These are phyloP conservation scores for Eucalyptus regnans DNA, from an alignment of 345 rosid genomes.

Conservation along the genomic window DNA sequence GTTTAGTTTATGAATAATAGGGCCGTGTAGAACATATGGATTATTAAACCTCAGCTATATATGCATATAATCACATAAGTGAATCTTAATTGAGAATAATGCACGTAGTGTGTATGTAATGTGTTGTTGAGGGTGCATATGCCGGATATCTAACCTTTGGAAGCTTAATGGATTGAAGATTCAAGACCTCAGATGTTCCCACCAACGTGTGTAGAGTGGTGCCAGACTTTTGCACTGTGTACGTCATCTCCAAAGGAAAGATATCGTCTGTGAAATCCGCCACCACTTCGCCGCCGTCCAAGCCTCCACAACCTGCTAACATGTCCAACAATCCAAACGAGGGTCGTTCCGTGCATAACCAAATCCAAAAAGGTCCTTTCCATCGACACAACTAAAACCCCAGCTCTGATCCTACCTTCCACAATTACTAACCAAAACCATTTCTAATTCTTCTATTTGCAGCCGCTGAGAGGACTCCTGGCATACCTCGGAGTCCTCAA, in stretches of 20 bases:
- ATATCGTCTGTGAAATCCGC: conserved; percentile 49
- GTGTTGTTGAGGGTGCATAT: neutral
- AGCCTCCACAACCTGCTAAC: neutral
- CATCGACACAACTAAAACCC: neutral
- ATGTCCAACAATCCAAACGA: neutral
- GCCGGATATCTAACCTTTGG: neutral
- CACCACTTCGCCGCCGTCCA: conserved; percentile 16
- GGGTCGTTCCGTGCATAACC: neutral
- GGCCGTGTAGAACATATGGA: neutral
- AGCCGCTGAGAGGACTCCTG: conserved; percentile 6
- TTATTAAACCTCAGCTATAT: neutral
- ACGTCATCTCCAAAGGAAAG: conserved; percentile 59
- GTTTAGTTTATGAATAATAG: neutral
- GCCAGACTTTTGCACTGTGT: conserved; percentile 65
- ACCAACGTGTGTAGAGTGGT: conserved; percentile 41
- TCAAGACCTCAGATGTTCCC: conserved; percentile 50
- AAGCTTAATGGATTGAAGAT: conserved; percentile 17
- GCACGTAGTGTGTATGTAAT: neutral
- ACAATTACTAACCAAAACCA: neutral
- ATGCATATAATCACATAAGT: neutral
- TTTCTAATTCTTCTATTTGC: neutral
- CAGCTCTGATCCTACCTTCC: neutral
- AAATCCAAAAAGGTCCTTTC: conserved; percentile 11
- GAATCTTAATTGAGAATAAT: neutral
- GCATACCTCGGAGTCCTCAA: neutral